Evolutionary conservation across 139 green algal genomes (phyloP).

Genomic region (Coelastrella sp.): DNA sequence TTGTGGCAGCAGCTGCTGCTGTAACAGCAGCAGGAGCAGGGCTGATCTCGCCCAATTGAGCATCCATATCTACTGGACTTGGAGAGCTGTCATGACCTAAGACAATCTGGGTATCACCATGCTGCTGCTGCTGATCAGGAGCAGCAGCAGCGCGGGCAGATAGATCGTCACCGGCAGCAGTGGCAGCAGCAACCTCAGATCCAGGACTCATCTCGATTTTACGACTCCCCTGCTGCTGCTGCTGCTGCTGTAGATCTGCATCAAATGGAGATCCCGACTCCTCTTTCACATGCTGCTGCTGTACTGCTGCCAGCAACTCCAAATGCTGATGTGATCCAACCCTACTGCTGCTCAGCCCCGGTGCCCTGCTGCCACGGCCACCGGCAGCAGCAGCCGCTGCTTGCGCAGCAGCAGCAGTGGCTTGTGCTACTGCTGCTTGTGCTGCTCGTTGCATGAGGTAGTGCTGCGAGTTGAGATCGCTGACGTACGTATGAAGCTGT

Average conservation of each 20-base stretch:
- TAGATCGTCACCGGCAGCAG: background rate
- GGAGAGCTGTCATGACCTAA: background rate
- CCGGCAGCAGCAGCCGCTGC: background rate
- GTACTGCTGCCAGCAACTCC: background rate
- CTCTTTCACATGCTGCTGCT: background rate
- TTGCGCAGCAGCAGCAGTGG: background rate
- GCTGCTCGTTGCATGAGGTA: constrained; percentile 12
- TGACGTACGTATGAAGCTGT: constrained; percentile 62
- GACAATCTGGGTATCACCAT: background rate
- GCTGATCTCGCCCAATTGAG: background rate
- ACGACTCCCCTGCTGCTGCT: constrained; percentile 2
- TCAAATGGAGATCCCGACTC: background rate
- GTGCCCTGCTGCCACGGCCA: background rate
- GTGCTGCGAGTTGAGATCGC: constrained; percentile 62
- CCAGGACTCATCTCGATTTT: background rate
- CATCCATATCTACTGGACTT: background rate
- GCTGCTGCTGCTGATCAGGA: background rate
- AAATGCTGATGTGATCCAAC: background rate
- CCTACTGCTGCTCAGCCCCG: background rate
- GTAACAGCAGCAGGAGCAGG: background rate
- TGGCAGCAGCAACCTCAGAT: constrained; percentile 11
- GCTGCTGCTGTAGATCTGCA: background rate
- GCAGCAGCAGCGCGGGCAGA: background rate
- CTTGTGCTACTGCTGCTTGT: constrained; percentile 20
- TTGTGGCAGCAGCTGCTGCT: background rate